Percentiles rank a stretch among this genome's conserved stretches.
These are phyloP conservation scores for Ulmus americana DNA, from an alignment of 331 rosid genomes.

Conservation along the genomic window DNA sequence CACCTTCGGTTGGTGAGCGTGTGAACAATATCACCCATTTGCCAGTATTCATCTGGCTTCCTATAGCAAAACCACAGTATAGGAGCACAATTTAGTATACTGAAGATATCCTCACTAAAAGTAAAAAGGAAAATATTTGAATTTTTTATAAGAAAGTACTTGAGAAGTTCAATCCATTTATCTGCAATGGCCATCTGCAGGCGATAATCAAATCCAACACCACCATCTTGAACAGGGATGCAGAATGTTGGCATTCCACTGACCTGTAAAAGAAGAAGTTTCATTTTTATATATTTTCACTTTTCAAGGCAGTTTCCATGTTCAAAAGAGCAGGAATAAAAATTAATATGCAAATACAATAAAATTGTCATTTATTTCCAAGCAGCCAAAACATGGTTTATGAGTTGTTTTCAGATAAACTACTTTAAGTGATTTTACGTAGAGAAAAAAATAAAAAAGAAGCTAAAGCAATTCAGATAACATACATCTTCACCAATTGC, in stretches of 20 bases:
- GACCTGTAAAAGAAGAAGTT: conserved; percentile 51
- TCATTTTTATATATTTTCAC: background rate
- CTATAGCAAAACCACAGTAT: conserved; percentile 30
- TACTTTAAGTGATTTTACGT: background rate
- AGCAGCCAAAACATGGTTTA: background rate
- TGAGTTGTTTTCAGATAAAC: conserved; percentile 2
- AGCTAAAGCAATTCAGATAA: conserved; percentile 3
- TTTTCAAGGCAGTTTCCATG: background rate
- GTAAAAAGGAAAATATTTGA: background rate
- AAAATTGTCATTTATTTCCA: background rate
- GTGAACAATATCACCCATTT: conserved; percentile 69
- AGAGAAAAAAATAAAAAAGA: background rate
- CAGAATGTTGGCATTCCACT: conserved; percentile 99
- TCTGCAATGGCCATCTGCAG: conserved; percentile 98
- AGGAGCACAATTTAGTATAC: conserved; percentile 1
- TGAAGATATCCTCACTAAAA: background rate
- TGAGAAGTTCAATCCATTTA: conserved; percentile 94
- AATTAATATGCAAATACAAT: background rate
- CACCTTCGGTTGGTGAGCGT: conserved; percentile 92
- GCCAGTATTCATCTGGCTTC: conserved; percentile 75
- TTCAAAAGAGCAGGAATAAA: background rate
- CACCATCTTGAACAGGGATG: conserved; percentile 79
- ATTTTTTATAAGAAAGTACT: conserved; percentile 36
- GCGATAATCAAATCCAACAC: conserved; percentile 95
- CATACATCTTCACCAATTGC: conserved; percentile 95